Evolutionary conservation across 2,329 filamentous ascomycete species (phyloP).

Genomic region (Alternaria dauci): DNA sequence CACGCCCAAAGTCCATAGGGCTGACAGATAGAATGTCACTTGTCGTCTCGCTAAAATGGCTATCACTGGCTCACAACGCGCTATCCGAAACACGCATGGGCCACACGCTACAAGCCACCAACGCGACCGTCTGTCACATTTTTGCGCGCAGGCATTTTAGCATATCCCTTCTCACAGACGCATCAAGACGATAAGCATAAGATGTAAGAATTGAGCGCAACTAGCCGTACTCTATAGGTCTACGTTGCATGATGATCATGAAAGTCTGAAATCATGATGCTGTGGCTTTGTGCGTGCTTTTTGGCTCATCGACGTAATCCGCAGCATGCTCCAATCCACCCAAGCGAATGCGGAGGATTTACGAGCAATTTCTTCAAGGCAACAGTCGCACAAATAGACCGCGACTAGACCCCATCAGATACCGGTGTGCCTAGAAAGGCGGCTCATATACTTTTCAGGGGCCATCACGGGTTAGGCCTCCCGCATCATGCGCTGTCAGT

Average conservation of each 20-base stretch:
- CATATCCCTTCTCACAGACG: not conserved
- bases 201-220: not conserved
- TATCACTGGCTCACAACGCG: conserved; percentile 6
- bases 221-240: no score
- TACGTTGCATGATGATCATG: not conserved
- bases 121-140: not conserved
- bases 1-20: not conserved
- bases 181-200: not conserved
- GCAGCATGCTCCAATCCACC: not conserved
- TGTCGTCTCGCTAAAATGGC: not conserved
- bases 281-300: not conserved
- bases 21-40: not conserved
- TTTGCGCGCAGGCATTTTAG: not conserved
- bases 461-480: conserved; percentile 12
- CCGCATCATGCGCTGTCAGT: conserved; percentile 16
- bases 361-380: conserved; percentile 8
- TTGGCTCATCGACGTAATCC: not conserved
- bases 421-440: conserved; percentile 6
- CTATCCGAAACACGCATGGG: conserved; percentile 10
- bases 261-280: not conserved
- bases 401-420: conserved; percentile 5
- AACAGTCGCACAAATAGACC: not conserved
- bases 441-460: not conserved
- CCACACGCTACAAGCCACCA: not conserved
- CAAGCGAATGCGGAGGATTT: conserved; percentile 4